These are phyloP conservation scores for Quercus cerris DNA, from an alignment of 306 rosid species.

Conservation along the genomic window DNA sequence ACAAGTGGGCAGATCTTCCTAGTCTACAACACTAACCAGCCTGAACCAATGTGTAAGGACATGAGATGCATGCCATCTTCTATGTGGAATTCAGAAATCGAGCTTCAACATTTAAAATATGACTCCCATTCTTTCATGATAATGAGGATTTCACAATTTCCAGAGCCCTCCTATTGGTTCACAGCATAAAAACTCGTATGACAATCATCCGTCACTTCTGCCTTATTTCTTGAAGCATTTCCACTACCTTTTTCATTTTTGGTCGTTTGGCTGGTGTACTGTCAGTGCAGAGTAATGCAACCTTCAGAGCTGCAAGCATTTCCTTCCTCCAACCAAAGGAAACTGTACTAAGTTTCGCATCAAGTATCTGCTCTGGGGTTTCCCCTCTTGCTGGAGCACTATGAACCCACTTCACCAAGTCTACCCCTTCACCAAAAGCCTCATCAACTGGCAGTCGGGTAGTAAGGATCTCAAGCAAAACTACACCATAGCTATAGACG, in stretches of 20 bases:
- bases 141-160: not conserved
- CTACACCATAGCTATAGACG: conserved; percentile 92
- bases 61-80: not conserved
- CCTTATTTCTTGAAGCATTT: conserved; percentile 86
- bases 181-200: not conserved
- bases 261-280: conserved; percentile 91
- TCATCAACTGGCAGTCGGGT: conserved; percentile 88
- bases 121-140: not conserved
- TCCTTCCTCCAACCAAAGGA: conserved; percentile 98
- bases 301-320: conserved; percentile 95
- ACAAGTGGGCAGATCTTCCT: not conserved
- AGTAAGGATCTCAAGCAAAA: conserved; percentile 90
- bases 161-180: not conserved
- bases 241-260: conserved; percentile 91
- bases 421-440: conserved; percentile 87
- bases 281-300: conserved; percentile 96
- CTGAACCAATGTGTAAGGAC: not conserved
- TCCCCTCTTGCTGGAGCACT: conserved; percentile 86
- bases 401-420: conserved; percentile 97
- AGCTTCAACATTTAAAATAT: not conserved
- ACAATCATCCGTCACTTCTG: conserved; percentile 30
- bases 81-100: not conserved
- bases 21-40: not conserved
- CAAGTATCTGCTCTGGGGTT: conserved; percentile 98
- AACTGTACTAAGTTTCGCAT: conserved; percentile 84